Evolutionary conservation across 106 monocot species (phyloP).

Genomic region (Apostasia shenzhenica): DNA sequence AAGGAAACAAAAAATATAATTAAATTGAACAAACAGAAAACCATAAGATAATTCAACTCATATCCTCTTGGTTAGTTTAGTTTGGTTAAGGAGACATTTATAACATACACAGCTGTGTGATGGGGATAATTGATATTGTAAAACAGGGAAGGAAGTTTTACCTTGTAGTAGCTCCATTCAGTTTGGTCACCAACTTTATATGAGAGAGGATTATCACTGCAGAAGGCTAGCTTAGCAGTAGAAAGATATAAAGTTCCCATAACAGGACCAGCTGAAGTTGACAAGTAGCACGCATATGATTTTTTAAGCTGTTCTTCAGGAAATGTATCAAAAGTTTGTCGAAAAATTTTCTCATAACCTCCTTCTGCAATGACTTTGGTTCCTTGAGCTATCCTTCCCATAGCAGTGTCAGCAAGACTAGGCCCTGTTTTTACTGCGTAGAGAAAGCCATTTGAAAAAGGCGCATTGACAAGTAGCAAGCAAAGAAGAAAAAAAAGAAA

Average conservation of each 20-base stretch:
- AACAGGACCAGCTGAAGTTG: conserved; percentile 27
- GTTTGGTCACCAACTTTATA: conserved; percentile 27
- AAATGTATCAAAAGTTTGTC: conserved; percentile 18
- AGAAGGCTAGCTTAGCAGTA: conserved; percentile 26
- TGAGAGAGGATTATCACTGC: conserved; percentile 24
- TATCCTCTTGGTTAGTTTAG: too few relatives aligned
- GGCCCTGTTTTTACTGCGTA: conserved; percentile 23
- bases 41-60: too few relatives aligned
- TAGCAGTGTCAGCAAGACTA: conserved; percentile 26
- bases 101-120: too few relatives aligned
- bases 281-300: conserved; percentile 21
- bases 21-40: too few relatives aligned
- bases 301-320: conserved; percentile 24
- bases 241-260: conserved; percentile 25
- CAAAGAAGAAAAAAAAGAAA: too few relatives aligned
- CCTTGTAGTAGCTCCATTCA: conserved; percentile 34
- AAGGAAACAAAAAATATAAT: too few relatives aligned
- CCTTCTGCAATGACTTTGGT: conserved; percentile 25
- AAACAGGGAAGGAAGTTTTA: not conserved
- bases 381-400: conserved; percentile 26
- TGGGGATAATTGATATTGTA: too few relatives aligned
- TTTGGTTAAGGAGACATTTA: too few relatives aligned
- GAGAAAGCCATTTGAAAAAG: too few relatives aligned
- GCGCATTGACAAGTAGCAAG: too few relatives aligned
- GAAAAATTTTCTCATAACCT: conserved; percentile 26